These are phyloP conservation scores for Dipteronia dyeriana DNA, from an alignment of 345 rosid species.

Conservation along the genomic window DNA sequence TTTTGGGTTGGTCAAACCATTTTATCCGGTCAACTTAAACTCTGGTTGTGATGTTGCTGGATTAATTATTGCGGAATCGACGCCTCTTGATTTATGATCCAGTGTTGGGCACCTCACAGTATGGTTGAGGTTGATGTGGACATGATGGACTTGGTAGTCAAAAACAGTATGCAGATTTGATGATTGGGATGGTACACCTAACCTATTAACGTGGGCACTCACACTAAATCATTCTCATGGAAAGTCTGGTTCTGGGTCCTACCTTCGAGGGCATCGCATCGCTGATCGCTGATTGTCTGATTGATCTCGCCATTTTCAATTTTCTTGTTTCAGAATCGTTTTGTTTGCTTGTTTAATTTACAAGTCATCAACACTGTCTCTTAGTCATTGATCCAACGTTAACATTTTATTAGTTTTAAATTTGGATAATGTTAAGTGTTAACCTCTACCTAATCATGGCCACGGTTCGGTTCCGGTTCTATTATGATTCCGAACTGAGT, in stretches of 20 bases:
- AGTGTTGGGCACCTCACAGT: slow-evolving; percentile 1
- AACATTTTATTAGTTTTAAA: no score
- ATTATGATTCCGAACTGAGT: no score
- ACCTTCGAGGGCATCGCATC: neutral
- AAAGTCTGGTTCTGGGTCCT: slow-evolving; percentile 7
- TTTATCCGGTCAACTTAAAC: slow-evolving; percentile 34
- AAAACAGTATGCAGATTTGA: slow-evolving; percentile 16
- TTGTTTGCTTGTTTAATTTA: neutral
- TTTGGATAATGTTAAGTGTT: no score
- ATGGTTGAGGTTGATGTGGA: neutral
- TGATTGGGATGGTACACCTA: slow-evolving; percentile 44
- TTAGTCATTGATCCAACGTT: no score
- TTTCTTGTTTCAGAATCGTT: neutral
- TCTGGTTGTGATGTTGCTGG: slow-evolving; percentile 39
- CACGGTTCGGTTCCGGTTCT: no score
- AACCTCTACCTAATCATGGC: no score
- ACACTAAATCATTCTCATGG: slow-evolving; percentile 37
- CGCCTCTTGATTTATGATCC: slow-evolving; percentile 25
- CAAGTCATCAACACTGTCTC: neutral
- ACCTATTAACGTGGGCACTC: slow-evolving; percentile 32
- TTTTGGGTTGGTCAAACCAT: slow-evolving; percentile 32
- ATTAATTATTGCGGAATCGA: slow-evolving; percentile 30
- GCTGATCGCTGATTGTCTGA: no score
- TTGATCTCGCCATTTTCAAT: neutral
- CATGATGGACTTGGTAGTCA: slow-evolving; percentile 25